Conservation (phyloP, 2,329 filamentous ascomycete genomes). For the Penicillium crustosum region DNA sequence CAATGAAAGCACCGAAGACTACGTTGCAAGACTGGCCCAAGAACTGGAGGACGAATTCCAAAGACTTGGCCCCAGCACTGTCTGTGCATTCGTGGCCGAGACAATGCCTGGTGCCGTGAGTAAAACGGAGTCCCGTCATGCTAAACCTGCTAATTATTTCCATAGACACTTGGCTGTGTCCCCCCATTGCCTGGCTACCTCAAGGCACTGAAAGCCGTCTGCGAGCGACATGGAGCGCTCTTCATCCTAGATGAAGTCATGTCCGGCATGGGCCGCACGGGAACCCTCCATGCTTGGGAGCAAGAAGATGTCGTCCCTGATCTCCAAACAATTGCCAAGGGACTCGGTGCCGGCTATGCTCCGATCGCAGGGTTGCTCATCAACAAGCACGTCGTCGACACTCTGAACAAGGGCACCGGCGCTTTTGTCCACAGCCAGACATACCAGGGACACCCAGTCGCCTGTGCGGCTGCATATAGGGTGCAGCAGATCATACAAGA, state of each 20-base stretch:
- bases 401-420: conserved; percentile 44
- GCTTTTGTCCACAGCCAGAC: conserved; percentile 58
- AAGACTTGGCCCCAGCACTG: conserved; percentile 60
- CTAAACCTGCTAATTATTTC: not conserved
- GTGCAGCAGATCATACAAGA: conserved; percentile 55
- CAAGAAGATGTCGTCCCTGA: conserved; percentile 56
- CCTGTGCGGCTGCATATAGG: conserved; percentile 52
- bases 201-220: conserved; percentile 54
- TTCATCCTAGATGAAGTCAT: conserved; percentile 52
- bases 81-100: conserved; percentile 66
- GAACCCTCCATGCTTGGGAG: conserved; percentile 57
- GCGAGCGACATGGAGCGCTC: conserved; percentile 56
- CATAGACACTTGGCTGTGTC: conserved; percentile 51
- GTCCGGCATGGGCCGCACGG: conserved; percentile 57
- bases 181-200: conserved; percentile 56
- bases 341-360: conserved; percentile 55
- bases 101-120: conserved; percentile 51
- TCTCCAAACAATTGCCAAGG: conserved; percentile 59
- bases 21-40: conserved; percentile 57
- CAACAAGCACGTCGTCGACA: conserved; percentile 48
- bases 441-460: conserved; percentile 56
- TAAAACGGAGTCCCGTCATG: not conserved
- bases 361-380: conserved; percentile 55
- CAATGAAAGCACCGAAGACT: conserved; percentile 55
- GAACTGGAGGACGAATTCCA: conserved; percentile 68